Evolutionary conservation across 2,329 filamentous ascomycete species (phyloP).

Genomic region (Talaromyces sp.): DNA sequence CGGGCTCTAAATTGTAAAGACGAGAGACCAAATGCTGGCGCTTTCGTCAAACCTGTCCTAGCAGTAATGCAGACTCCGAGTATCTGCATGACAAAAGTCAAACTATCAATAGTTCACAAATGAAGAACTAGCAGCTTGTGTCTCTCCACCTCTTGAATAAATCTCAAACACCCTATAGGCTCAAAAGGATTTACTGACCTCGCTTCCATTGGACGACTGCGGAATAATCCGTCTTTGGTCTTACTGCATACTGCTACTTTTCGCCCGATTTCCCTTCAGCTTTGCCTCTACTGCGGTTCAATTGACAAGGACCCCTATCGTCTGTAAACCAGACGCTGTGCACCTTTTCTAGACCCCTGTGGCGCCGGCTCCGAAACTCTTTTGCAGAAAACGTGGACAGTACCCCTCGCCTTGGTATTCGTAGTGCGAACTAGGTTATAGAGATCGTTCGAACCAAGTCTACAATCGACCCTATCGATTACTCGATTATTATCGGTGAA

Average conservation of each 20-base stretch:
- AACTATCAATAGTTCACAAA: not conserved
- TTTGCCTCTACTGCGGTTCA: not conserved
- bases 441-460: not conserved
- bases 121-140: not conserved
- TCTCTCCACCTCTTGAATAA: not conserved
- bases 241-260: not conserved
- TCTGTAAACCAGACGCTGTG: not conserved
- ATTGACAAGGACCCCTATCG: not conserved
- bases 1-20: not conserved
- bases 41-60: not conserved
- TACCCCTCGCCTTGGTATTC: not conserved
- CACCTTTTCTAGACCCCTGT: not conserved
- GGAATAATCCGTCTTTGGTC: not conserved
- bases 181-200: not conserved
- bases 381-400: not conserved
- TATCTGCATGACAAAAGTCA: constrained; percentile 1
- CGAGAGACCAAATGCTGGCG: not conserved
- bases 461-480: not conserved
- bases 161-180: not conserved
- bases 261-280: not conserved
- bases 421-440: not conserved
- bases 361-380: not conserved
- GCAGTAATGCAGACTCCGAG: not conserved
- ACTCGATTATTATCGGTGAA: not conserved
- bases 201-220: not conserved